Conservation (phyloP, 1,284 basidiomycete genomes). For the Anthracocystis setariae region DNA sequence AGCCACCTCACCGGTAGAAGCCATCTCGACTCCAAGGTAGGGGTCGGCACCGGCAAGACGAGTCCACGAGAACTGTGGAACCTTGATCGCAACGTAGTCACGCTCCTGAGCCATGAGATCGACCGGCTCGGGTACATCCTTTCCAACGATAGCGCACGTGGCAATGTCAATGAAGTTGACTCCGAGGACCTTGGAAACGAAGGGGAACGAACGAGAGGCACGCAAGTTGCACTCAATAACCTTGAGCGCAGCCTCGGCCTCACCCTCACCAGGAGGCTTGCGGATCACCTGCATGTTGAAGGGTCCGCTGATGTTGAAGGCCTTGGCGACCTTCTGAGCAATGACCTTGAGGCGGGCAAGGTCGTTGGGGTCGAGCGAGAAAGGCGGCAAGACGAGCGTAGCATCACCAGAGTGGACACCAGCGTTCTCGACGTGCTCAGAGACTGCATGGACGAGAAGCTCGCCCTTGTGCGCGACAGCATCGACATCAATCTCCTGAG, state of each 20-base stretch:
- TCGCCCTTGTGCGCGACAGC: constrained; percentile 94
- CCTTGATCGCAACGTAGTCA: constrained; percentile 96
- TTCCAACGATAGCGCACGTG: constrained; percentile 87
- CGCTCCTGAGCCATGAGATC: constrained; percentile 90
- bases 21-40: constrained; percentile 98
- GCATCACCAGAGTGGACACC: constrained; percentile 99
- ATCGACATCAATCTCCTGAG: constrained; percentile 98
- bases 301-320: constrained; percentile 95
- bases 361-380: constrained; percentile 80
- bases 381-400: constrained; percentile 95
- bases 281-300: constrained; percentile 99
- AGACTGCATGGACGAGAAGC: constrained; percentile 94
- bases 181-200: constrained; percentile 97
- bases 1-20: constrained; percentile 98
- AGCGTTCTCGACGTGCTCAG: constrained; percentile 98
- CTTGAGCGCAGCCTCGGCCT: constrained; percentile 79
- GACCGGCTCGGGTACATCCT: constrained; percentile 89
- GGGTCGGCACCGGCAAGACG: constrained; percentile 91
- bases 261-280: constrained; percentile 75
- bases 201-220: constrained; percentile 97
- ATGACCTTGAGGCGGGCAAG: constrained; percentile 88
- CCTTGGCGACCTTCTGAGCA: constrained; percentile 91
- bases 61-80: constrained; percentile 98
- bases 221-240: constrained; percentile 99
- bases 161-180: constrained; percentile 97